Base-by-base conservation (phyloP, 352 stramenopile genomes). In the Pythium rhizo-oryzae region DNA sequence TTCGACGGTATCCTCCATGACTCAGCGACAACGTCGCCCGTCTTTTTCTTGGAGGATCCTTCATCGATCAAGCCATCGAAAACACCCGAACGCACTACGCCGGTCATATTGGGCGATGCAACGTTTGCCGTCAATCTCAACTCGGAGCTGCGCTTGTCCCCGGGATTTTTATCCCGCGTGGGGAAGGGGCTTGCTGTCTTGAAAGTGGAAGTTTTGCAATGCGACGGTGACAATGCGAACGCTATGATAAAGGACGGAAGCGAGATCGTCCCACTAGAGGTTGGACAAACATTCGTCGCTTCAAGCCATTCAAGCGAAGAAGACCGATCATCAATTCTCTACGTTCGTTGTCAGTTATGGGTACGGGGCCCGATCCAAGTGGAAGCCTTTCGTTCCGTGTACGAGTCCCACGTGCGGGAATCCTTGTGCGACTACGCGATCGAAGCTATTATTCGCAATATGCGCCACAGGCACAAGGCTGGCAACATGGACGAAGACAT, bases 91-190 rank as follows among this genome's bases (percentile, higher is more conserved):
- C 2, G 39, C 0, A 9, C 47, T 16, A 21, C 37, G 25, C 57
- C 65, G 3, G 74, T 82, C 59, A 59, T 77, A 12, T 43, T 85
- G 19, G 81, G 77, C 16, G 72, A 89, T 1, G 72, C 75, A 19
- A 81, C 80, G 3, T 96, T 94, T 41, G 82, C 93, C 25, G 61
- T 96, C 52, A 96, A 96, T 60, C 56, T 96, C 49, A 96, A 94
- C 35, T 84, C 88, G 1, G 88, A 96, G 64, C 71, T 96, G 41
- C 81, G 88, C 6, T 75, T 93, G 18, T 91, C 86, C 5, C 80
- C 81, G 58, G 81, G 77, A 5, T 96, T 94, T 70, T 63, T 94
- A 55, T 87, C 86, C 2, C 75, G 76, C 9, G 82, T 93, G 16
- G 88, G 88, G 37, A 94, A 92, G 65, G 88, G 88, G 0, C 76